Base-by-base conservation (phyloP, 768 basidiomycete genomes). In the Leccinum subtestaceum region DNA sequence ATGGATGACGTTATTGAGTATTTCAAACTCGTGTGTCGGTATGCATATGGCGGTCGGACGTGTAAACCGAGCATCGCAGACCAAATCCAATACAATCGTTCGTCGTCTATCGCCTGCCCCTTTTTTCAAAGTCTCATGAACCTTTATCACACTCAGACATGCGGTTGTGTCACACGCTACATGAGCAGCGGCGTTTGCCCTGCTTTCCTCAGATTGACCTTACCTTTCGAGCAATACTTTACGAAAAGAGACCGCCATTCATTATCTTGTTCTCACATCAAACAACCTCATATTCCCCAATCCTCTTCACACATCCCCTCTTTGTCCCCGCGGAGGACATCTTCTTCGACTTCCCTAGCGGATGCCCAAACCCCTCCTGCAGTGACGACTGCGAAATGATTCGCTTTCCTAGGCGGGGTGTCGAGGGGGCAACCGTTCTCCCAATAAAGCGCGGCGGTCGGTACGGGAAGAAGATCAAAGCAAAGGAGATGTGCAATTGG, bases 181-280 rank as follows among this genome's bases (percentile, higher is more conserved):
- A 84, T 58, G 82, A 83, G 47, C 86, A 88, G 66, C 82, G 82
- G 34, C 82, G 89, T n/a, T 86, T 82, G 5, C 89, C 89, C 0
- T 91, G 89, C 71, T 89, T 91, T 71, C 89, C 89, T 5, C 89
- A 91, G 72, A 87, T 91, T 73, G 89, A 91, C 73, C 81, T 91
- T 59, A 84, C 85, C 36, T 78, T 91, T 55, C 87, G 89, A 40
- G 88, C 88, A 12, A 85, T 91, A 64, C 78, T 91, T 4, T 80
- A 85, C 75, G 88, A 91, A 72, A 89, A 89, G 67, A 81, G 79
- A 52, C 89, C 89, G 5, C 88, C 85, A 38, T 91, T 91, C 71
- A 77, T 91, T 65, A 80, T 91, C 49, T 79, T 91, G 61, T 90
- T 91, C 72, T 91, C 88, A 27, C 87, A 88, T 67, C 88, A 90